Base-by-base conservation (phyloP, 306 rosid species). In the Quercus bicolor region DNA sequence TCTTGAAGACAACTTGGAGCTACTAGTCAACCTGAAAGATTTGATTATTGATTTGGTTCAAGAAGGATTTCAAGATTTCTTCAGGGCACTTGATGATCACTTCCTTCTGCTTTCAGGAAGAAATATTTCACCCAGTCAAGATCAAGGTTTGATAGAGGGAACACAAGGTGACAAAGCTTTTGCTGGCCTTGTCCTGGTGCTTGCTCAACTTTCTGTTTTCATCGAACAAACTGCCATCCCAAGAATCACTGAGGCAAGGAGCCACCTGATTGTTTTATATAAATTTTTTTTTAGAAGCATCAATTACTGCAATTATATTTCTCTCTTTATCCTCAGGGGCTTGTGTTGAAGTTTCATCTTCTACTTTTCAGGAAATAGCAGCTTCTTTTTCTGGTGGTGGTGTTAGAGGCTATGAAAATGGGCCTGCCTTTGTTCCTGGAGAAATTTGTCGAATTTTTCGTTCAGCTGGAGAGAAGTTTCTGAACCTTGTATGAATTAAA, bases 21-120 rank as follows among this genome's bases (percentile, higher is more conserved):
- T 92, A 69, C 77, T 92, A 19, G 87, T 84, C 75, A 86, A 86
- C 73, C 85, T 90, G 78, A 88, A 86, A 79, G 90, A 87, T 82
- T 81, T 77, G 66, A 88, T 89, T 66, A 76, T 85, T 78, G 91
- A 92, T 83, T 91, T 88, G 92, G 98, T 92, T 82, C 95, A 92
- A 89, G 98, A 91, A 88, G 98, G 96, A 81, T 90, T 92, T 86
- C 98, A 92, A 80, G 86, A 86, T 55, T 95, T 95, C 79, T 94
- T 95, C 74, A 74, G 82, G 87, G 86, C 85, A 70, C 94, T 95
- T 83, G 93, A 92, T 78, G 88, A 85, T 74, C 91, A 76, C 68
- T 91, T 95, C 85, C 76, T 79, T 77, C 81, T 77, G 78, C 85
- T 92, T 73, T 88, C 95, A 33, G 89, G 97, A 79, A 87, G 85